These are phyloP conservation scores for Mycena crocata DNA, from an alignment of 768 basidiomycete genomes.

Conservation along the genomic window DNA sequence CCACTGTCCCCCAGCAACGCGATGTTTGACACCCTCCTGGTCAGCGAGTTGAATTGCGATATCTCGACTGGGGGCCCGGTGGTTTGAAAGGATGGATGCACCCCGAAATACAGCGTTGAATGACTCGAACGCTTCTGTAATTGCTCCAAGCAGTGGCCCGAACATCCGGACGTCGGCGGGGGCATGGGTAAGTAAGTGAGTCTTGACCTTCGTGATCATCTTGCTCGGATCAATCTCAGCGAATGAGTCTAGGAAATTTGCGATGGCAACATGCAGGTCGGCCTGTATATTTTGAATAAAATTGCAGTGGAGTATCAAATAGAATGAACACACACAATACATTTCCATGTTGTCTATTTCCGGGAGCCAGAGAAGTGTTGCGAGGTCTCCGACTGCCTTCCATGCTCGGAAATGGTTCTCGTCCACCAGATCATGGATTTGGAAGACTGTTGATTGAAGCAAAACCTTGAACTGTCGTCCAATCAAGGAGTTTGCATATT, in stretches of 20 bases:
- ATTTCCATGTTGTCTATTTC: constrained; percentile 49
- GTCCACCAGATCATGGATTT: constrained; percentile 48
- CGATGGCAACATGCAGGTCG: constrained; percentile 25
- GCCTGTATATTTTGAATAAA: constrained; percentile 20
- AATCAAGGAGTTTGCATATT: constrained; percentile 56
- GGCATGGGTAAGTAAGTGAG: constrained; percentile 30
- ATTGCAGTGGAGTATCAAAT: background rate
- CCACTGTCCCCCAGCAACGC: constrained; percentile 35
- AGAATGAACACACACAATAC: constrained; percentile 44
- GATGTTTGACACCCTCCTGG: constrained; percentile 29
- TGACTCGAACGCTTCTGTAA: constrained; percentile 39
- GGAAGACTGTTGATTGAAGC: constrained; percentile 50
- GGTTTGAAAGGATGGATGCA: constrained; percentile 42
- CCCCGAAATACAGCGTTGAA: constrained; percentile 44
- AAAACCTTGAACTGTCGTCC: constrained; percentile 57
- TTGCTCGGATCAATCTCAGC: constrained; percentile 32
- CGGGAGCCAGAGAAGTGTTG: constrained; percentile 54
- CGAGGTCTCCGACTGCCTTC: constrained; percentile 47
- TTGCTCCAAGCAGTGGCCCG: constrained; percentile 30
- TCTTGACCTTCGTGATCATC: constrained; percentile 32
- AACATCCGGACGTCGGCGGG: constrained; percentile 29
- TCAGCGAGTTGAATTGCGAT: constrained; percentile 35
- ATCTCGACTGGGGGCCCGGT: constrained; percentile 42
- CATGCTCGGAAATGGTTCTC: constrained; percentile 41
- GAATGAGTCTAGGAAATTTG: constrained; percentile 37